Percentiles rank a stretch among this genome's conserved stretches.
phyloP scores from a whole-genome alignment of 805 yeast species.

The Jamesozyma gamospora region DNA sequence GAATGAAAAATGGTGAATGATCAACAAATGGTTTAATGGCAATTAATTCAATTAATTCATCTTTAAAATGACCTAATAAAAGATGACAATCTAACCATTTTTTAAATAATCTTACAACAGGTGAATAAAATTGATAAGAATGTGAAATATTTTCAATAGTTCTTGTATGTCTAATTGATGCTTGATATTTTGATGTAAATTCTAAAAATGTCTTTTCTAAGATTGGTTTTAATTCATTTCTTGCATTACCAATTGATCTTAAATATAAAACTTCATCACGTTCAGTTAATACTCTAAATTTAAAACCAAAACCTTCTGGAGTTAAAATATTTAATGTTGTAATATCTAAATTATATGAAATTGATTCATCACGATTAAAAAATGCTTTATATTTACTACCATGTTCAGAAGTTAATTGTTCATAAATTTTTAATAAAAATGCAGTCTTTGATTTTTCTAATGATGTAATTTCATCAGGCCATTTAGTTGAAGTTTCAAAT shows the following conservation, averaged over 20 bases:
- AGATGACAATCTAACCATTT: constrained; percentile 83
- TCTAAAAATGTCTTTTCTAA: constrained; percentile 53
- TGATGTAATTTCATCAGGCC: constrained; percentile 90
- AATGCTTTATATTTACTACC: constrained; percentile 47
- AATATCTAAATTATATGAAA: constrained; percentile 56
- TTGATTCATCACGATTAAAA: constrained; percentile 54
- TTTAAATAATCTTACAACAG: constrained; percentile 78
- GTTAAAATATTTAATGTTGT: constrained; percentile 56
- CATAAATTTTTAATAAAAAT: constrained; percentile 62
- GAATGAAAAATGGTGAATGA: constrained; percentile 73
- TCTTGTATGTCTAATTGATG: constrained; percentile 71
- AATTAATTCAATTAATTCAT: constrained; percentile 72
- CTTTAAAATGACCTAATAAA: constrained; percentile 58
- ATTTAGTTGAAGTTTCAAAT: constrained; percentile 79
- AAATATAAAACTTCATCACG: constrained; percentile 69
- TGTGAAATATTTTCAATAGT: constrained; percentile 61
- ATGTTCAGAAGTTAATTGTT: constrained; percentile 34
- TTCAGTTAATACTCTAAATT: constrained; percentile 66
- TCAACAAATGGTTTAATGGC: constrained; percentile 81
- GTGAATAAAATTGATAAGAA: constrained; percentile 61
- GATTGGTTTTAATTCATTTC: constrained; percentile 47
- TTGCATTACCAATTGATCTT: constrained; percentile 59
- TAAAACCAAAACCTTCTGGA: constrained; percentile 87
- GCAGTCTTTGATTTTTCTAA: constrained; percentile 88
- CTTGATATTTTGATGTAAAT: constrained; percentile 55